Base-by-base conservation (phyloP, 352 stramenopile genomes). In the Globisporangium sylvaticum region DNA sequence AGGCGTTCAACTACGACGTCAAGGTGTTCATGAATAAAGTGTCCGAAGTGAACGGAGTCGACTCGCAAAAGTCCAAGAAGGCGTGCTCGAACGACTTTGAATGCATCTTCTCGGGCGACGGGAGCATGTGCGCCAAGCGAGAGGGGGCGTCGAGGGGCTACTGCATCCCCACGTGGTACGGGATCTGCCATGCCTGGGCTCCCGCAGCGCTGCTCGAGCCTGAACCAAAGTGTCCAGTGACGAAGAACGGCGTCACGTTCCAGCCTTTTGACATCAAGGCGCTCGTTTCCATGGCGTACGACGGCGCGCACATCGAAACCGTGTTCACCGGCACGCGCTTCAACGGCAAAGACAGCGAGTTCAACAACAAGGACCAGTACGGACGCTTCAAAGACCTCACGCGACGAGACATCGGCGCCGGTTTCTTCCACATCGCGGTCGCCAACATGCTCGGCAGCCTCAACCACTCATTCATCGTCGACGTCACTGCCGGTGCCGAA, bases 261-360 rank as follows among this genome's bases (percentile, higher is more conserved):
- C 68, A 85, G 63, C 73, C 76, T 6, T 79, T 82, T 57, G 79
- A 87, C 56, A 87, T 89, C 48, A 89, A 89, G 63, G 80, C 75
- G 31, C 53, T 89, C 20, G 59, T 89, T 48, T 83, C 78, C 25
- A 62, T 84, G 25, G 69, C 69, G 1, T 88, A 88, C 66, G 78
- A 88, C 48, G 80, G 78, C 31, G 77, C 78, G 3, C 74, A 76
- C 44, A 77, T 88, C 20, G 64, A 72, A 12, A 87, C 78, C 1
- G 72, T 87, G 46, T 88, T 88, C 72, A 84, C 76, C 9, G 80
- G 80, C 12, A 73, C 75, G 44, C 76, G 80, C 25, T 88, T 82
- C 62, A 83, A 82, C 39, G 75, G 74, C n/a, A 71, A 75, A 37
- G 76, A 87, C 55, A 79, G 70, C 15, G 68, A 63, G 6, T 27